These are phyloP conservation scores for Ceratocystis variospora DNA, from an alignment of 2,329 filamentous ascomycete species.

Conservation along the genomic window DNA sequence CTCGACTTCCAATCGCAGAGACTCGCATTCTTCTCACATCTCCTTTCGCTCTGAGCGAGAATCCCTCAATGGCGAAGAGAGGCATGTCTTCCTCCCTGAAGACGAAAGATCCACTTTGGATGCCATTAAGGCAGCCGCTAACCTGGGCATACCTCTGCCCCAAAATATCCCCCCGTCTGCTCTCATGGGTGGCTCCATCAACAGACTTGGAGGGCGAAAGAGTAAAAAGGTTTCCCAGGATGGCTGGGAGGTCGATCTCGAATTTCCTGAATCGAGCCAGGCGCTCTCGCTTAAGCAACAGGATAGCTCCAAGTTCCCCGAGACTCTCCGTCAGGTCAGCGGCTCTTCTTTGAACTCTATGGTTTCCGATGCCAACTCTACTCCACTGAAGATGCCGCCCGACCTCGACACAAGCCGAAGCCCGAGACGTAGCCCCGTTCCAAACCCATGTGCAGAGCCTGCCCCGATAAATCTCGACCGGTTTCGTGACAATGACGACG, in stretches of 20 bases:
- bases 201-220: conserved; percentile 65
- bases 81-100: conserved; percentile 69
- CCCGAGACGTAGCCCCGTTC: conserved; percentile 17
- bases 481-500: conserved; percentile 49
- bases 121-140: conserved; percentile 74
- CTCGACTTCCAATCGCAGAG: conserved; percentile 40
- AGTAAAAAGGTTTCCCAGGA: conserved; percentile 60
- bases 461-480: conserved; percentile 41
- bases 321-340: conserved; percentile 53
- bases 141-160: conserved; percentile 83
- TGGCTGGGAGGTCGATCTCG: conserved; percentile 70
- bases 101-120: conserved; percentile 73
- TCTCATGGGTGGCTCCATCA: conserved; percentile 82
- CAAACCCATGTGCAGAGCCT: conserved; percentile 27
- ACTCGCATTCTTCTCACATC: conserved; percentile 67
- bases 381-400: conserved; percentile 23
- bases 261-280: conserved; percentile 47
- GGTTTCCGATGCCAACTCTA: conserved; percentile 32
- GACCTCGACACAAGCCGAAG: conserved; percentile 7
- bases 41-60: conserved; percentile 75
- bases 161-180: conserved; percentile 77
- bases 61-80: conserved; percentile 64
- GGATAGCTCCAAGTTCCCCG: conserved; percentile 49
- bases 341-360: conserved; percentile 40
- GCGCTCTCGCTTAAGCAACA: conserved; percentile 51